Evolutionary conservation across 768 basidiomycete genomes (phyloP).

Genomic region (Mycena kentingensis): DNA sequence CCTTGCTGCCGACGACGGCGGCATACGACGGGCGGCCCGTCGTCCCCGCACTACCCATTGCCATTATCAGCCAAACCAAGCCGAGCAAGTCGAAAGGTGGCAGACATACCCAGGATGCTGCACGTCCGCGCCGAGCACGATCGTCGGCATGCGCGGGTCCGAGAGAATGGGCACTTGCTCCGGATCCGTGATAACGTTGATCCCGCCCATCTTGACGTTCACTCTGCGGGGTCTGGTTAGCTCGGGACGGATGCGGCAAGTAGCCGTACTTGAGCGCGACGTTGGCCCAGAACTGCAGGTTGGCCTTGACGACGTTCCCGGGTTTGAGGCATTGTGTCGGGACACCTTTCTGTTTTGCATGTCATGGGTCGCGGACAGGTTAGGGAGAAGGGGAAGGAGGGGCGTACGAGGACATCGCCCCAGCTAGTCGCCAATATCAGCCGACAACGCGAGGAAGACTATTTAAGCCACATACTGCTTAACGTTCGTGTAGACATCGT

Average conservation of each 20-base stretch:
- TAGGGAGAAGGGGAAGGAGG: constrained; percentile 20
- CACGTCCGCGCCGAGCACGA: constrained; percentile 68
- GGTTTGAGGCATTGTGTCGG: constrained; percentile 79
- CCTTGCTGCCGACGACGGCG: constrained; percentile 77
- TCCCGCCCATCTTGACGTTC: constrained; percentile 83
- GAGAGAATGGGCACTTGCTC: constrained; percentile 62
- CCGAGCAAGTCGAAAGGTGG: not conserved
- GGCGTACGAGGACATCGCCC: constrained; percentile 61
- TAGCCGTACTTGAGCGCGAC: constrained; percentile 66
- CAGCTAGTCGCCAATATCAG: constrained; percentile 48
- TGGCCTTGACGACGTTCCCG: constrained; percentile 63
- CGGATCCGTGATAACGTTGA: constrained; percentile 75
- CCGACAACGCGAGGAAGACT: constrained; percentile 24
- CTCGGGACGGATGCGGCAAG: constrained; percentile 3
- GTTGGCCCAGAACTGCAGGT: constrained; percentile 78
- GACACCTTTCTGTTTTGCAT: constrained; percentile 58
- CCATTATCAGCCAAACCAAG: too few relatives aligned
- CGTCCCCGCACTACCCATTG: constrained; percentile 71
- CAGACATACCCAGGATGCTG: constrained; percentile 18
- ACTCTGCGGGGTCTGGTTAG: constrained; percentile 51
- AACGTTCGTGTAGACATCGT: constrained; percentile 74
- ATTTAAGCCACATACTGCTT: constrained; percentile 67
- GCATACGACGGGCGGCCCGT: constrained; percentile 79
- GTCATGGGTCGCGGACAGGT: not conserved
- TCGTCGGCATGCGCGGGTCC: constrained; percentile 71